phyloP scores from a whole-genome alignment of 129 eudicot genomes.

The Flaveria robusta region DNA sequence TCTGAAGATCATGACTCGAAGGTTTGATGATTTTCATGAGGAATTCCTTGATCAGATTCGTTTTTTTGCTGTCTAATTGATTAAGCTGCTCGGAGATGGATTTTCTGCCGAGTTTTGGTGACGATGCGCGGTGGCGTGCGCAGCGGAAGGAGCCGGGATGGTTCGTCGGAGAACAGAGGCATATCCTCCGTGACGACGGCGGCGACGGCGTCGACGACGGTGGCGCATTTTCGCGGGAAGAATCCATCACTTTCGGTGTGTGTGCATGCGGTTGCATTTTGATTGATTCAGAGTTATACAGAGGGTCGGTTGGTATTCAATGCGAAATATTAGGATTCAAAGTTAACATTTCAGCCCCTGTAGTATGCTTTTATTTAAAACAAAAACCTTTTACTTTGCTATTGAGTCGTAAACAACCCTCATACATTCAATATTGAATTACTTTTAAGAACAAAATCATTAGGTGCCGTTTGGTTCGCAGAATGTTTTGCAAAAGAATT shows the following conservation, averaged over 20 bases:
- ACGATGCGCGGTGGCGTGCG: slow-evolving; percentile 45
- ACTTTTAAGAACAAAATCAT: too few species aligned
- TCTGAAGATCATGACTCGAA: slow-evolving; percentile 45
- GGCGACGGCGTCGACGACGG: slow-evolving; percentile 21
- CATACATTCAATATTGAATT: too few species aligned
- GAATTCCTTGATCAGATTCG: slow-evolving; percentile 45
- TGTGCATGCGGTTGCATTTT: slow-evolving; percentile 35
- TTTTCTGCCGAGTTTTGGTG: slow-evolving; percentile 20
- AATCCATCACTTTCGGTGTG: slow-evolving; percentile 32
- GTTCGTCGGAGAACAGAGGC: slow-evolving; percentile 69
- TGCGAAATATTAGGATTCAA: slow-evolving; percentile 26
- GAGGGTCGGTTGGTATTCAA: slow-evolving; percentile 24
- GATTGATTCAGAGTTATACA: slow-evolving; percentile 26
- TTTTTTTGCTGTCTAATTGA: slow-evolving; percentile 32
- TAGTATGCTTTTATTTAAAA: neutral
- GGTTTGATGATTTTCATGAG: slow-evolving; percentile 55
- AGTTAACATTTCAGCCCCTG: neutral
- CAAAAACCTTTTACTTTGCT: slow-evolving; percentile 2
- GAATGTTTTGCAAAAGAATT: too few species aligned
- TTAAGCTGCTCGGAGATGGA: slow-evolving; percentile 22
- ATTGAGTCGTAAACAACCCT: too few species aligned
- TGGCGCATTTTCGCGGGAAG: slow-evolving; percentile 27
- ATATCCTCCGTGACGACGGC: slow-evolving; percentile 33
- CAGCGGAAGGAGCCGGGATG: slow-evolving; percentile 76
- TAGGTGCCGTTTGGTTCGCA: too few species aligned